These are phyloP conservation scores for Metarhizium robertsii DNA, from an alignment of 2,329 filamentous ascomycete species.

Conservation along the genomic window DNA sequence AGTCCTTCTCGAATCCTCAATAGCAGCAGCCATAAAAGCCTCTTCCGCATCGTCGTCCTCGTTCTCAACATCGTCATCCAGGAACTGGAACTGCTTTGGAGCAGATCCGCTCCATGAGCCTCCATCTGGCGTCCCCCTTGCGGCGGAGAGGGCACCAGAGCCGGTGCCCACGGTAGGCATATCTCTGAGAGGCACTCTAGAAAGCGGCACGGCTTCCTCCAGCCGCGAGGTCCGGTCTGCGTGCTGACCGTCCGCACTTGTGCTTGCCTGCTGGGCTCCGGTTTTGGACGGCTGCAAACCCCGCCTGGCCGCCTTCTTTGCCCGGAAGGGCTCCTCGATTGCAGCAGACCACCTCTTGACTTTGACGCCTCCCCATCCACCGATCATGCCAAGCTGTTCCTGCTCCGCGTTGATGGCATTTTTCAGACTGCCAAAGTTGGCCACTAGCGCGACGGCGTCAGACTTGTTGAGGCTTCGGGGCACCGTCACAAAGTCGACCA, in stretches of 20 bases:
- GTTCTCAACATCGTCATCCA: constrained; percentile 27
- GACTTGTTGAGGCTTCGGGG: constrained; percentile 89
- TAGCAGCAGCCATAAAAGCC: constrained; percentile 33
- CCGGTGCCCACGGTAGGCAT: constrained; percentile 17
- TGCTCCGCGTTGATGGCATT: constrained; percentile 80
- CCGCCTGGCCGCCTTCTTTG: constrained; percentile 56
- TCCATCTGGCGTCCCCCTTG: background rate
- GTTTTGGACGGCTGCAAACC: constrained; percentile 14
- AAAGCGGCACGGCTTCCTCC: constrained; percentile 30
- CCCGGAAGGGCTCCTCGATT: constrained; percentile 77
- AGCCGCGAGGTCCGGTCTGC: constrained; percentile 17
- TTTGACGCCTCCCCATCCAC: constrained; percentile 93
- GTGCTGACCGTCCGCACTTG: constrained; percentile 3
- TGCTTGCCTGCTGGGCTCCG: background rate
- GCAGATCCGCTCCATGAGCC: constrained; percentile 2
- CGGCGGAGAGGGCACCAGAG: constrained; percentile 4
- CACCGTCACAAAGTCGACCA: constrained; percentile 88
- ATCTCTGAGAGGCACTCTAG: constrained; percentile 31
- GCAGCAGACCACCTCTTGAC: constrained; percentile 76
- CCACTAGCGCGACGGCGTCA: constrained; percentile 82
- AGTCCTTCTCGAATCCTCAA: constrained; percentile 35
- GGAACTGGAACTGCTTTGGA: constrained; percentile 27
- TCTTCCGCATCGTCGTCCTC: constrained; percentile 36
- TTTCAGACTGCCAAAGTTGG: constrained; percentile 81
- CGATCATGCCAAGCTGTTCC: constrained; percentile 76